Conservation (phyloP, 2,329 filamentous ascomycete genomes). For the Fusarium sp. region DNA sequence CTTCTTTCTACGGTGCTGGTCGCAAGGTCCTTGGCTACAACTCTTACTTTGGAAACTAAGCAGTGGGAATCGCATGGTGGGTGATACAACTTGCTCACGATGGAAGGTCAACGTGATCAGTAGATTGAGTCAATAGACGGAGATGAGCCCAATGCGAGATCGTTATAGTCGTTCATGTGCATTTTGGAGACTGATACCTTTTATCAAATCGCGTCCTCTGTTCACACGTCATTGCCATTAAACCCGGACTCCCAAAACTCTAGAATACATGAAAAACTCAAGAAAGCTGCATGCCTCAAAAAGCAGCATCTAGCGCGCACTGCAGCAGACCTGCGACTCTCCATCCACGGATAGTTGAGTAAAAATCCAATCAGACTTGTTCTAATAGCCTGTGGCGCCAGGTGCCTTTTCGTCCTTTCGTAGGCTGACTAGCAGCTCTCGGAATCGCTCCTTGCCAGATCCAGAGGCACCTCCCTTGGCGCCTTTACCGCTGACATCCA, state of each 20-base stretch:
- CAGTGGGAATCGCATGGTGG: constrained; percentile 7
- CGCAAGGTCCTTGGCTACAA: constrained; percentile 81
- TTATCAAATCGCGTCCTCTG: constrained; percentile 35
- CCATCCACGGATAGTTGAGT: background rate
- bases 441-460: constrained; percentile 95
- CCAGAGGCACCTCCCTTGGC: constrained; percentile 85
- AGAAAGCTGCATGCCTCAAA: constrained; percentile 37
- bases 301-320: constrained; percentile 31
- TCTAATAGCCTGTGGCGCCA: constrained; percentile 70
- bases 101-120: constrained; percentile 32
- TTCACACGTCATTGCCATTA: constrained; percentile 45
- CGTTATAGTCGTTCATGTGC: constrained; percentile 14
- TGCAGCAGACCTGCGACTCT: constrained; percentile 31
- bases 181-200: background rate
- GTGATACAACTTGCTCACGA: constrained; percentile 11
- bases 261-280: constrained; percentile 43
- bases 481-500: constrained; percentile 97
- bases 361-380: constrained; percentile 7
- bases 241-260: constrained; percentile 45
- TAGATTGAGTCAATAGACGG: constrained; percentile 42
- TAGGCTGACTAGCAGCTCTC: constrained; percentile 85
- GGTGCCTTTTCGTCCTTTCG: constrained; percentile 92
- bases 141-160: constrained; percentile 28
- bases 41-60: constrained; percentile 74
- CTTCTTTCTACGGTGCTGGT: constrained; percentile 74